Evolutionary conservation across 306 rosid species (phyloP).

Genomic region (Corylus avellana): DNA sequence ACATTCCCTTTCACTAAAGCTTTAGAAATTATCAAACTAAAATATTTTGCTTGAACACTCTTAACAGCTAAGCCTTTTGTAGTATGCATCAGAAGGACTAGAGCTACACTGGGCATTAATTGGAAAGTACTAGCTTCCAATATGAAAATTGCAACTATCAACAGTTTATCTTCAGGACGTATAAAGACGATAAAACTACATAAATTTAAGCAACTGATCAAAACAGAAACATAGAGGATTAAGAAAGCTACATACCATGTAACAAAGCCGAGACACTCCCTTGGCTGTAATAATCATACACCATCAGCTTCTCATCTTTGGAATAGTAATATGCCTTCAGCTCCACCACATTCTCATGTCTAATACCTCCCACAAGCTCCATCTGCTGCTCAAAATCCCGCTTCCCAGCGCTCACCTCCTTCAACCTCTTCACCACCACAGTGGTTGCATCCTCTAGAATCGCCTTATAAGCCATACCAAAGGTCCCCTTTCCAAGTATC

Average conservation of each 20-base stretch:
- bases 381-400: conserved; percentile 79
- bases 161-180: neutral
- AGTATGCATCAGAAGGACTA: neutral
- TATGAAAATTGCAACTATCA: neutral
- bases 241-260: conserved; percentile 61
- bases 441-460: conserved; percentile 72
- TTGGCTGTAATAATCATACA: conserved; percentile 58
- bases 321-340: conserved; percentile 80
- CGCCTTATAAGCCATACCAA: conserved; percentile 85
- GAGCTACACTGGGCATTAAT: neutral
- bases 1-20: neutral
- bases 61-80: neutral
- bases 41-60: conserved; percentile 1
- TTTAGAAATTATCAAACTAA: neutral
- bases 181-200: neutral
- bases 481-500: conserved; percentile 88
- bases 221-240: neutral
- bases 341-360: conserved; percentile 83
- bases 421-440: conserved; percentile 85
- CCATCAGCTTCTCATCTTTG: conserved; percentile 75
- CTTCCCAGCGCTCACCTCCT: conserved; percentile 72
- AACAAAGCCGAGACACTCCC: conserved; percentile 79
- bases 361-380: conserved; percentile 73
- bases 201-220: neutral
- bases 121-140: neutral